These are phyloP conservation scores for Porpolomopsis calyptriformis DNA, from an alignment of 768 basidiomycete species.

Conservation along the genomic window DNA sequence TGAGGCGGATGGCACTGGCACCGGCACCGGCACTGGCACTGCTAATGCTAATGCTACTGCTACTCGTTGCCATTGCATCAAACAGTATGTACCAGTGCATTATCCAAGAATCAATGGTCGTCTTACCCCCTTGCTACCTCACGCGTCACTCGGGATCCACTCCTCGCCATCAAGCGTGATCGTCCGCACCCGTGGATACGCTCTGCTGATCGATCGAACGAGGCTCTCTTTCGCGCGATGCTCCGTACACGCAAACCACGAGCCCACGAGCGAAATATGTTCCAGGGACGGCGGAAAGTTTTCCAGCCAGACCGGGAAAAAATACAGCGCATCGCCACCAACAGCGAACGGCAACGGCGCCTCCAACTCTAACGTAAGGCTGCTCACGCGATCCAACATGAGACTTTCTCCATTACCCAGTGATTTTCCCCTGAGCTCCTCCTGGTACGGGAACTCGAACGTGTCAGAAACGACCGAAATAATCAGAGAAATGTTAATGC, in stretches of 20 bases:
- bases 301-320: background rate
- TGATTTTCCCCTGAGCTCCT: too few species aligned
- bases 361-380: background rate
- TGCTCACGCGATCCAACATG: background rate
- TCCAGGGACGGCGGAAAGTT: background rate
- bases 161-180: background rate
- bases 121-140: background rate
- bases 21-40: constrained; percentile 14
- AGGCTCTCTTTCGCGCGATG: background rate
- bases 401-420: background rate
- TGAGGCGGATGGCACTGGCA: background rate
- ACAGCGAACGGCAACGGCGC: background rate
- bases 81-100: background rate
- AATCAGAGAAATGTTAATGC: background rate
- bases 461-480: background rate
- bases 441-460: background rate
- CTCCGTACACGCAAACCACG: background rate
- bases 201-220: background rate
- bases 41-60: background rate
- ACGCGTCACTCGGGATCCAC: background rate
- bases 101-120: too few species aligned
- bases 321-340: background rate
- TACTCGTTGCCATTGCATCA: background rate
- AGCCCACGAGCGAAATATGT: background rate
- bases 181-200: background rate